Percentiles rank a stretch among this genome's conserved stretches.
Evolutionary conservation across 305 asterid species (phyloP).

Genomic region (Rubia balearica): DNA sequence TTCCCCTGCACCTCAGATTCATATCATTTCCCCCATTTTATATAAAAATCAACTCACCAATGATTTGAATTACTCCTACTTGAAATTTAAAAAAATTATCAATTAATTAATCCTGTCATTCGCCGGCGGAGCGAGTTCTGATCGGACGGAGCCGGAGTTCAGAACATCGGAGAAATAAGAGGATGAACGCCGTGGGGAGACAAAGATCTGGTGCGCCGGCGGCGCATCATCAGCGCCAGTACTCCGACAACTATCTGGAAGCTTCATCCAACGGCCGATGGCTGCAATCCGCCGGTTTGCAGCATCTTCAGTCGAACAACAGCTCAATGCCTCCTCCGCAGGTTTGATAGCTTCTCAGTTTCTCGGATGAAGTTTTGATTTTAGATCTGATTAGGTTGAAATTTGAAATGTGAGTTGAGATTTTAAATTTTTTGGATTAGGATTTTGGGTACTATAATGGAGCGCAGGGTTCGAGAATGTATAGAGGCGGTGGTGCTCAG

Average conservation of each 20-base stretch:
- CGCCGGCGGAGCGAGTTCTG: constrained; percentile 9
- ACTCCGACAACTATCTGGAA: constrained; percentile 73
- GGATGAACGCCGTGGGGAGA: constrained; percentile 83
- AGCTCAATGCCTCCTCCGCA: constrained; percentile 57
- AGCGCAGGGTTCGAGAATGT: constrained; percentile 64
- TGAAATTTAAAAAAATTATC: not conserved
- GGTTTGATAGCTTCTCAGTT: constrained; percentile 25
- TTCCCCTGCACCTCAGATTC: constrained; percentile 21
- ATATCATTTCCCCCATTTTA: constrained; percentile 3
- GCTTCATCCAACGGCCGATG: constrained; percentile 78
- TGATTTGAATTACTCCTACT: not conserved
- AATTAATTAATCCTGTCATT: not conserved
- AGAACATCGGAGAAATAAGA: constrained; percentile 16
- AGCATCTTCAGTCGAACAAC: constrained; percentile 73
- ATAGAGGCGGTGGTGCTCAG: constrained; percentile 36
- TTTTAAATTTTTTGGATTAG: constrained; percentile 24
- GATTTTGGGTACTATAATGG: constrained; percentile 77
- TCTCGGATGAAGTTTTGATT: constrained; percentile 9
- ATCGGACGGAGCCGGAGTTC: constrained; percentile 12
- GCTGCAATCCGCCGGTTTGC: constrained; percentile 98
- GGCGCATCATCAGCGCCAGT: constrained; percentile 83
- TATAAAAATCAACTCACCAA: not conserved
- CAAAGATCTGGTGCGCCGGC: constrained; percentile 84
- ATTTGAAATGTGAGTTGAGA: constrained; percentile 7
- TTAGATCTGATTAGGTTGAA: constrained; percentile 39